A percentile compares a stretch with the other conserved stretches of the same genome.
Conservation (phyloP, 306 rosid species). For the Gleditsia sinensis region DNA sequence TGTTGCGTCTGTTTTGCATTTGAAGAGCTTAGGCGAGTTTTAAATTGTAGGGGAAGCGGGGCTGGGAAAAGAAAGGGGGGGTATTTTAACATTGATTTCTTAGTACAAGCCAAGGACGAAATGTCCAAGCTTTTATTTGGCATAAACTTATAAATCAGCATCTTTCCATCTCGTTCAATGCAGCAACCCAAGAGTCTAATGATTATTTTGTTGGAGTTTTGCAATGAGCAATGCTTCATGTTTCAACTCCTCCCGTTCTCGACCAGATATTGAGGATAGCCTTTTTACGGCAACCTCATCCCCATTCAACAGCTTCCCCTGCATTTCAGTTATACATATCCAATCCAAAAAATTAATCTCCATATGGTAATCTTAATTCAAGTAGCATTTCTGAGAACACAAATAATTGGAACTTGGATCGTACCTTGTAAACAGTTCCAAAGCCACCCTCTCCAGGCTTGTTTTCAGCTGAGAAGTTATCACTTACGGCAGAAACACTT, state of each 20-base stretch:
- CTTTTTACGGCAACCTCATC: slow-evolving; percentile 46
- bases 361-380: too few relatives aligned
- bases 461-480: slow-evolving; percentile 36
- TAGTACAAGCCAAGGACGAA: slow-evolving; percentile 37
- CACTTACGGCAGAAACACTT: slow-evolving; percentile 40
- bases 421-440: slow-evolving; percentile 51
- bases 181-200: slow-evolving; percentile 44
- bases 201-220: slow-evolving; percentile 48
- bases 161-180: slow-evolving; percentile 36
- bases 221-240: slow-evolving; percentile 42
- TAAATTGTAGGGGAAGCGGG: neutral
- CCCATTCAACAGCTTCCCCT: slow-evolving; percentile 40
- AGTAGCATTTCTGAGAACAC: neutral
- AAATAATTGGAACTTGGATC: neutral
- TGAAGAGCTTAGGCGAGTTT: neutral
- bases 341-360: too few relatives aligned
- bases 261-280: slow-evolving; percentile 41
- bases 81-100: too few relatives aligned
- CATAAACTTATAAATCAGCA: slow-evolving; percentile 38
- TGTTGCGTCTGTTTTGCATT: slow-evolving; percentile 13
- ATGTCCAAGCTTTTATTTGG: slow-evolving; percentile 45
- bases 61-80: too few relatives aligned
- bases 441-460: slow-evolving; percentile 53
- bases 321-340: too few relatives aligned
- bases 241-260: slow-evolving; percentile 46